Evolutionary conservation across 441 rosid species (phyloP).

Genomic region (Monsonia emarginata): DNA sequence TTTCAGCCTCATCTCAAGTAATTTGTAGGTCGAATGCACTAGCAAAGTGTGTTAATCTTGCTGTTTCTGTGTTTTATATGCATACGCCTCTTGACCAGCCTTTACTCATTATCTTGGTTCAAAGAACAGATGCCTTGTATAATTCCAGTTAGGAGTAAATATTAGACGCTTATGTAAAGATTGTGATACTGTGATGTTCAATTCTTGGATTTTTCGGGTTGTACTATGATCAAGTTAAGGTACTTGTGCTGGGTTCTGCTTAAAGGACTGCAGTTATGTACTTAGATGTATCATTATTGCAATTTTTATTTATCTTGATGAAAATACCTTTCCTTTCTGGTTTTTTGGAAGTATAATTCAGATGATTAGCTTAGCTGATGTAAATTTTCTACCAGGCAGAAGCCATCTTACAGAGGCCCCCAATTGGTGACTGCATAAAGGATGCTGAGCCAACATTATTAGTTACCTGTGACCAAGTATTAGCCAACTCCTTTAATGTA

Average conservation of each 20-base stretch:
- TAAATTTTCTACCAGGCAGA: constrained; percentile 59
- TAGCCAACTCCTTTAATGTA: constrained; percentile 20
- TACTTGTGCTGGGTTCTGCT: not conserved
- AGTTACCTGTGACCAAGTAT: constrained; percentile 78
- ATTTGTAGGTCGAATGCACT: not conserved
- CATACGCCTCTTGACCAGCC: not conserved
- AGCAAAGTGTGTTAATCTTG: not conserved
- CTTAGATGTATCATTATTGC: not conserved
- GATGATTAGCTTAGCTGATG: constrained; percentile 20
- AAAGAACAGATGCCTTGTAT: not conserved
- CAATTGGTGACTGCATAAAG: constrained; percentile 33
- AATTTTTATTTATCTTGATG: not conserved
- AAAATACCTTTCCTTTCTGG: constrained; percentile 13
- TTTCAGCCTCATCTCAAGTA: not conserved
- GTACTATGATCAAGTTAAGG: not conserved
- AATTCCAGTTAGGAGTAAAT: not conserved
- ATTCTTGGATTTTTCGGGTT: not conserved
- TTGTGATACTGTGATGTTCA: not conserved
- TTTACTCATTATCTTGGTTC: not conserved
- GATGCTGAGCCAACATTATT: constrained; percentile 54
- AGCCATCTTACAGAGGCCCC: constrained; percentile 54
- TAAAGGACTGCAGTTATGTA: not conserved
- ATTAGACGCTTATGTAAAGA: not conserved
- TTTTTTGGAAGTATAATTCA: constrained; percentile 17
- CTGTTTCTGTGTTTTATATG: not conserved